Evolutionary conservation across 768 basidiomycete species (phyloP).

Genomic region (Collybia sordida): DNA sequence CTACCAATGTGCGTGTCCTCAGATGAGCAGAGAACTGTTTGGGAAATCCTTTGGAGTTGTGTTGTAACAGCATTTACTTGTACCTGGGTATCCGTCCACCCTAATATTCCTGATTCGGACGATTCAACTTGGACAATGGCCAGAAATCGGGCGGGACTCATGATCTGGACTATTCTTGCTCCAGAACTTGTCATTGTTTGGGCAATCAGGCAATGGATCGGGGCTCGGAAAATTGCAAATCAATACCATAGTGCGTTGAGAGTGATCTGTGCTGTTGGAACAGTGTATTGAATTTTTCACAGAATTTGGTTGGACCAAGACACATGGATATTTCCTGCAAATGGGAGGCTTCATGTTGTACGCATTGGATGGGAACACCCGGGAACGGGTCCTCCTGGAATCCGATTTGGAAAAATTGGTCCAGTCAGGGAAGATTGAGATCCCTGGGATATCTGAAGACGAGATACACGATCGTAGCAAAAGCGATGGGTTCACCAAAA

Average conservation of each 20-base stretch:
- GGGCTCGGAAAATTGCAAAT: neutral
- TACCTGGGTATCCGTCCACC: neutral
- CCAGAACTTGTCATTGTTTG: neutral
- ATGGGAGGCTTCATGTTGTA: conserved; percentile 3
- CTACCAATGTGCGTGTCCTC: too few relatives aligned
- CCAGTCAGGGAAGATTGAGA: too few relatives aligned
- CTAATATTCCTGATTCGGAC: neutral
- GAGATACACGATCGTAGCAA: too few relatives aligned
- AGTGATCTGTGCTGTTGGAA: neutral
- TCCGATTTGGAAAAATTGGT: too few relatives aligned
- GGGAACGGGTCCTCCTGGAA: too few relatives aligned
- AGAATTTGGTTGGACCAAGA: neutral
- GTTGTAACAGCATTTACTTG: neutral
- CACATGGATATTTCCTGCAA: neutral
- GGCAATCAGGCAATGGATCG: neutral
- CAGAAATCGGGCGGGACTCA: neutral
- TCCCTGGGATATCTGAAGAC: too few relatives aligned
- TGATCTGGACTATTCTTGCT: neutral
- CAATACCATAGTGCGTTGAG: neutral
- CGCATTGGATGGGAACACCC: neutral
- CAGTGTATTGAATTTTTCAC: neutral
- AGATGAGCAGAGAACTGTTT: neutral
- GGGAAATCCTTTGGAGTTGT: conserved; percentile 1
- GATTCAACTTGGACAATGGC: neutral
- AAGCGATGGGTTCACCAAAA: too few relatives aligned